Evolutionary conservation across 441 rosid species (phyloP).

Genomic region (Cnidoscolus chayamansa): DNA sequence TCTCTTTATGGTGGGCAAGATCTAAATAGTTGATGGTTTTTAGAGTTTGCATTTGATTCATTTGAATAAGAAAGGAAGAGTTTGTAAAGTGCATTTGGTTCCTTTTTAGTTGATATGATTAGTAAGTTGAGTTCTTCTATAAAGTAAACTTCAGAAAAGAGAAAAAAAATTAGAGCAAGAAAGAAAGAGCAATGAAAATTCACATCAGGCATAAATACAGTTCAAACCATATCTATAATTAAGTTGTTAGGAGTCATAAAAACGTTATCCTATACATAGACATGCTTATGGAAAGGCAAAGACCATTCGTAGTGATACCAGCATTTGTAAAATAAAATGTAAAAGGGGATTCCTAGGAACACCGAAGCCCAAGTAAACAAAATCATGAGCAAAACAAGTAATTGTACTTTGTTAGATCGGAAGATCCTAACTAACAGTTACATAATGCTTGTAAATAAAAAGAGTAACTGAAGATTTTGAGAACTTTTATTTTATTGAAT

Average conservation of each 20-base stretch:
- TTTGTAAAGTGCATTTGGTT: neutral
- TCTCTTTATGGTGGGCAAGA: neutral
- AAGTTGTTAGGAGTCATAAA: neutral
- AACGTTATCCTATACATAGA: neutral
- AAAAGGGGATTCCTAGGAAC: neutral
- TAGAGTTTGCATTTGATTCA: neutral
- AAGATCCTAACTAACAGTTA: neutral
- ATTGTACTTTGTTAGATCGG: neutral
- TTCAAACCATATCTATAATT: neutral
- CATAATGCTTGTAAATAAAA: neutral
- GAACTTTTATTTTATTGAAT: too few relatives aligned
- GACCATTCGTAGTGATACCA: neutral
- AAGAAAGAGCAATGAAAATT: neutral
- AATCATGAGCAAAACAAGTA: too few relatives aligned
- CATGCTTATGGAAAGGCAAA: neutral
- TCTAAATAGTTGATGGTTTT: neutral
- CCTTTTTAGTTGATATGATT: neutral
- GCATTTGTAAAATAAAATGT: neutral
- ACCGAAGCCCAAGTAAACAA: neutral
- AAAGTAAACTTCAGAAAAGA: neutral
- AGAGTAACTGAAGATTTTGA: neutral
- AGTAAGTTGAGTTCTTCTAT: neutral
- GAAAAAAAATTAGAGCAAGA: neutral
- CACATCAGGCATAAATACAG: neutral
- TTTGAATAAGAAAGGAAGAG: neutral